These are phyloP conservation scores for Cerrena zonata DNA, from an alignment of 1,284 basidiomycete species.

Conservation along the genomic window DNA sequence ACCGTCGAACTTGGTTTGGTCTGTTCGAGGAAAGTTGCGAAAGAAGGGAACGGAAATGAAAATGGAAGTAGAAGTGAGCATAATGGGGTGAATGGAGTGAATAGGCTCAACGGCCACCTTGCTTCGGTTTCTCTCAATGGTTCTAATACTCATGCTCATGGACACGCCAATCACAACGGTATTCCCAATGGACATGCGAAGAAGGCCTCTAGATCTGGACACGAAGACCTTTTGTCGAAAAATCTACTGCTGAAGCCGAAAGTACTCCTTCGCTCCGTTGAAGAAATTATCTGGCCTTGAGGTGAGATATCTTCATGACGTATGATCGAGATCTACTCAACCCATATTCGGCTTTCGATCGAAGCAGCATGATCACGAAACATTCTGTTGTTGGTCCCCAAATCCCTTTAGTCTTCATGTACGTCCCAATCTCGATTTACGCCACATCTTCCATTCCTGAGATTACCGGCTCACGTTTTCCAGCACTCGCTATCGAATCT, in stretches of 20 bases:
- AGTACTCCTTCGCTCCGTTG: slow-evolving; percentile 32
- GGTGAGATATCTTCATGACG: too few species aligned
- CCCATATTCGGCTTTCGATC: too few species aligned
- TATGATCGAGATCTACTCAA: too few species aligned
- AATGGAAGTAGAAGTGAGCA: too few species aligned
- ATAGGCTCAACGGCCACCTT: slow-evolving; percentile 5
- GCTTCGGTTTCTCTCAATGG: too few species aligned
- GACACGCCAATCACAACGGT: slow-evolving; percentile 9
- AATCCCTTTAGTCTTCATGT: too few species aligned
- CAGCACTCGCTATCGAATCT: too few species aligned
- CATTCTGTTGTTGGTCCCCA: too few species aligned
- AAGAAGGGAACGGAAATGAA: slow-evolving; percentile 2
- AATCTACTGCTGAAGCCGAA: slow-evolving; percentile 33
- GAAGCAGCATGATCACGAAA: too few species aligned
- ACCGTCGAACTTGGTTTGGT: slow-evolving; percentile 33
- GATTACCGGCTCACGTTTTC: too few species aligned
- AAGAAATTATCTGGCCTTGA: slow-evolving; percentile 25
- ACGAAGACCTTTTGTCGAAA: slow-evolving; percentile 18
- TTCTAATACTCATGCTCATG: slow-evolving; percentile 7
- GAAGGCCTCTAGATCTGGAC: slow-evolving; percentile 9
- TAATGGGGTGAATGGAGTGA: slow-evolving; percentile 5
- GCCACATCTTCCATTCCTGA: too few species aligned
- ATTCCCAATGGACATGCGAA: slow-evolving; percentile 2
- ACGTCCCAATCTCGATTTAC: too few species aligned
- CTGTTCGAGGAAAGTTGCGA: slow-evolving; percentile 20